phyloP scores from a whole-genome alignment of 495 filamentous ascomycete species.

The Echria macrotheca region DNA sequence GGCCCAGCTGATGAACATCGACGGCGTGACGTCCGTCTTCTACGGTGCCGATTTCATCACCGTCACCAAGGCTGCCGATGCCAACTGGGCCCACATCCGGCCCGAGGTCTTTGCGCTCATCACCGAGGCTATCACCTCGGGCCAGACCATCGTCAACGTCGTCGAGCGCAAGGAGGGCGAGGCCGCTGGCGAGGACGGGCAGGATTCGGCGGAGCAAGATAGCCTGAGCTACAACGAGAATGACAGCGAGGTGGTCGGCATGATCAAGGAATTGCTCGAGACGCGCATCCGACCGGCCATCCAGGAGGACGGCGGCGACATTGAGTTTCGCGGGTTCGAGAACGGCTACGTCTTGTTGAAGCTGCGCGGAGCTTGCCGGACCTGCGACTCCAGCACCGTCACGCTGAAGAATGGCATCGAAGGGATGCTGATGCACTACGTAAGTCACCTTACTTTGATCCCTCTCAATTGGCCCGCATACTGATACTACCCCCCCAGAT shows the following conservation, averaged over 20 bases:
- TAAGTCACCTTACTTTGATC: conserved; percentile 28
- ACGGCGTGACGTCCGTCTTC: conserved; percentile 90
- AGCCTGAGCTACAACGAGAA: conserved; percentile 74
- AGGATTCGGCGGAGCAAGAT: conserved; percentile 50
- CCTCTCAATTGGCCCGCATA: neutral
- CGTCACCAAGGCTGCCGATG: conserved; percentile 80
- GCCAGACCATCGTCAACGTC: conserved; percentile 72
- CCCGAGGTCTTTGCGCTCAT: conserved; percentile 94
- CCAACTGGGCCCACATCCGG: conserved; percentile 90
- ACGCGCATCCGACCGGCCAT: conserved; percentile 92
- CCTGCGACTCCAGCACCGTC: conserved; percentile 92
- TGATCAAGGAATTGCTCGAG: conserved; percentile 98
- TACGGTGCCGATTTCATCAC: conserved; percentile 95
- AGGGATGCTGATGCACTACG: conserved; percentile 82
- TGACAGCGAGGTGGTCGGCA: conserved; percentile 87
- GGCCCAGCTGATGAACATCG: conserved; percentile 79
- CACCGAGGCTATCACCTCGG: conserved; percentile 79
- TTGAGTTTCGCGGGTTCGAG: conserved; percentile 86
- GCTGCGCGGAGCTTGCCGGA: conserved; percentile 85
- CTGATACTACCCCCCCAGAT: conserved; percentile 51
- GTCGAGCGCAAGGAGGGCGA: conserved; percentile 52
- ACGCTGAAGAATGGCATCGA: conserved; percentile 97
- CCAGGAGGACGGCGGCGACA: conserved; percentile 95
- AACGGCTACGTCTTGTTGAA: conserved; percentile 82
- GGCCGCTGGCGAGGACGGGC: conserved; percentile 18